Conservation (phyloP, 1,139 yeast genomes). For the Arxiozyma telluris region DNA sequence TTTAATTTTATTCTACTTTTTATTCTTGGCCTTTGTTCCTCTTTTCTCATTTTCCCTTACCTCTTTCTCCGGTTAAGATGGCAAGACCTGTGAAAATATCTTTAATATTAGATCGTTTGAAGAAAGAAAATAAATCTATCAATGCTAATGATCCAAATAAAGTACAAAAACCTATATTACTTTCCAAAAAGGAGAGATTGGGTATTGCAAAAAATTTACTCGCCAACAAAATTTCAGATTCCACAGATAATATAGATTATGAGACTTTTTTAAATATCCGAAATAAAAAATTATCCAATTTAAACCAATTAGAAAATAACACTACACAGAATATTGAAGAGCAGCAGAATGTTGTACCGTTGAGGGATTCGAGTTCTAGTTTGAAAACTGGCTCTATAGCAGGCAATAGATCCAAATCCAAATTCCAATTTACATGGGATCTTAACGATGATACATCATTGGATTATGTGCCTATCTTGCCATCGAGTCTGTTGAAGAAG, state of each 20-base stretch:
- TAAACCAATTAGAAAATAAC: background rate
- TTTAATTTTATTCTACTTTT: no score
- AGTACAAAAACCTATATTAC: background rate
- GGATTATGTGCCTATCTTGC: constrained; percentile 38
- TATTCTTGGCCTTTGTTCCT: no score
- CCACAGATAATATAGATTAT: background rate
- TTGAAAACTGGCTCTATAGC: background rate
- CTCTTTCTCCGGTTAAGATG: constrained; percentile 7
- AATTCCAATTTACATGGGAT: constrained; percentile 66
- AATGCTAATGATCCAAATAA: background rate
- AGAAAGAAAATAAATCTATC: background rate
- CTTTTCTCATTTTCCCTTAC: no score
- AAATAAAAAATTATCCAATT: background rate
- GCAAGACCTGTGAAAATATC: constrained; percentile 13
- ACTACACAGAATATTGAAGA: background rate
- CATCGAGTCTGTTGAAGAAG: constrained; percentile 4
- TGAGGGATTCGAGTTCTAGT: background rate
- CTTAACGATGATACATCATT: constrained; percentile 54
- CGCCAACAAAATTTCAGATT: background rate
- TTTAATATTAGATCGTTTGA: background rate
- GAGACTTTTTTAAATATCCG: background rate
- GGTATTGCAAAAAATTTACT: background rate
- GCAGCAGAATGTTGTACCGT: background rate
- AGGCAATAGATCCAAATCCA: constrained; percentile 10
- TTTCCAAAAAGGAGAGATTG: background rate